Evolutionary conservation across 441 rosid genomes (phyloP), one percentile per base, ranked within the genome.

Genomic region (Aquilaria agallochum): DNA sequence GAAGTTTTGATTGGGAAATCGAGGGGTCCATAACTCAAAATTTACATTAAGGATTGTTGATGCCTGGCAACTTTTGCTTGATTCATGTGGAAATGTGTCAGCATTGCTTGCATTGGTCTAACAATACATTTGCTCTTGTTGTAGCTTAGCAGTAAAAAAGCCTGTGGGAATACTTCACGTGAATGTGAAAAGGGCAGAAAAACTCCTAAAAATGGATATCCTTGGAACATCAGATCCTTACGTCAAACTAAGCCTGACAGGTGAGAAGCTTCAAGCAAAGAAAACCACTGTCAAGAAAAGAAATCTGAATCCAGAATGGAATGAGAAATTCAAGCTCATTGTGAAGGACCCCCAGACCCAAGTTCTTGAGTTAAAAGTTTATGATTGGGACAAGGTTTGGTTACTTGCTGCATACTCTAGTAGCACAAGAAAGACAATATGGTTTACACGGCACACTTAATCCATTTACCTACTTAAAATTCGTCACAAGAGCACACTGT

Each of bases 311-410:
- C 98, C 98, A 1, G 90, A 74, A 68, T 20, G 27, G 98, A 92
- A 90, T 6, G 98, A 92, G 78, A 71, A 74, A 73, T 92, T 92
- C 81, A 86, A 90, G 77, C 83, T 92, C 55, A 44, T 80, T 4
- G 94, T 90, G 48, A 89, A 83, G 78, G 96, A 92, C 36, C 96
- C 90, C 4, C 53, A 59, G 6, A 64, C 92, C 68, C 98, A 92
- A 80, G 81, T 74, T 51, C 88, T 92, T 56, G 81, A 86, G 63
- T 55, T 92, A 30, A 85, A 84, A 77, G 92, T 90, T 65, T 86
- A 75, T 49, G 98, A 92, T 65, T 92, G 98, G 98, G 97, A 92
- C 80, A 87, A 92, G 96, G 98, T 92, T 58, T 63, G 20, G 20
- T 20, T 20, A 20, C 55, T 31, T 34, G 14, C 8, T 58, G n/a